These are phyloP conservation scores for Clavispora vitiphila DNA, from an alignment of 805 yeast species.

Conservation along the genomic window DNA sequence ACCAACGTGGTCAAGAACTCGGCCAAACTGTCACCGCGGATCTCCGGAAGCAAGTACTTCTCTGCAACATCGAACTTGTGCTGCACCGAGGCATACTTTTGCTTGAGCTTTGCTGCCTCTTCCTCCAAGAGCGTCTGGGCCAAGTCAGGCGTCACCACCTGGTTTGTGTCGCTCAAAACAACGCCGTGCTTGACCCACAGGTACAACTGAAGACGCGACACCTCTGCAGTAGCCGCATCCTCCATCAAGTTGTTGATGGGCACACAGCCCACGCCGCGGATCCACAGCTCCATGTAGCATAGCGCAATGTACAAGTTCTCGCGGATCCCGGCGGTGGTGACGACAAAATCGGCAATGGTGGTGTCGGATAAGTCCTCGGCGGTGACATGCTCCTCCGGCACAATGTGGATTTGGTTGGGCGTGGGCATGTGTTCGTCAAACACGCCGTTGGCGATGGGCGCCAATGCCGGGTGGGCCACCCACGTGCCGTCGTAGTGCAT, in stretches of 20 bases:
- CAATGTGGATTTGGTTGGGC: slow-evolving; percentile 17
- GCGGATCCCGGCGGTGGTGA: slow-evolving; percentile 16
- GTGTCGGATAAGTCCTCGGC: slow-evolving; percentile 15
- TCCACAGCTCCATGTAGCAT: slow-evolving; percentile 19
- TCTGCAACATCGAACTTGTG: slow-evolving; percentile 16
- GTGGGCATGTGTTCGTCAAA: slow-evolving; percentile 19
- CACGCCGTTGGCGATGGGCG: slow-evolving; percentile 16
- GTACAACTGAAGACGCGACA: slow-evolving; percentile 17
- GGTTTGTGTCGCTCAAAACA: slow-evolving; percentile 10
- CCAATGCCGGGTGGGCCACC: slow-evolving; percentile 21
- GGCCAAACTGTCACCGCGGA: slow-evolving; percentile 14
- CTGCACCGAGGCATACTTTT: slow-evolving; percentile 1
- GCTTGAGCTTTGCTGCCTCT: slow-evolving; percentile 10
- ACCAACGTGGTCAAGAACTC: slow-evolving; percentile 19
- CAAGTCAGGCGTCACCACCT: slow-evolving; percentile 13
- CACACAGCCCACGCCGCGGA: slow-evolving; percentile 19
- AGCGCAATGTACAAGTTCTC: slow-evolving; percentile 18
- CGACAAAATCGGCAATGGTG: slow-evolving; percentile 8
- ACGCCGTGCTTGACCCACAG: slow-evolving; percentile 19
- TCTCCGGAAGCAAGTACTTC: slow-evolving; percentile 14
- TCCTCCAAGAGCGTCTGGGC: slow-evolving; percentile 9
- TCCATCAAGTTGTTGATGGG: slow-evolving; percentile 21
- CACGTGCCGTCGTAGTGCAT: slow-evolving; percentile 21
- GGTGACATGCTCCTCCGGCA: slow-evolving; percentile 10
- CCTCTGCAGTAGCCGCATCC: slow-evolving; percentile 23